Conservation (phyloP, 371 early-diverging fungal genomes). For the Mortierella sp. region DNA sequence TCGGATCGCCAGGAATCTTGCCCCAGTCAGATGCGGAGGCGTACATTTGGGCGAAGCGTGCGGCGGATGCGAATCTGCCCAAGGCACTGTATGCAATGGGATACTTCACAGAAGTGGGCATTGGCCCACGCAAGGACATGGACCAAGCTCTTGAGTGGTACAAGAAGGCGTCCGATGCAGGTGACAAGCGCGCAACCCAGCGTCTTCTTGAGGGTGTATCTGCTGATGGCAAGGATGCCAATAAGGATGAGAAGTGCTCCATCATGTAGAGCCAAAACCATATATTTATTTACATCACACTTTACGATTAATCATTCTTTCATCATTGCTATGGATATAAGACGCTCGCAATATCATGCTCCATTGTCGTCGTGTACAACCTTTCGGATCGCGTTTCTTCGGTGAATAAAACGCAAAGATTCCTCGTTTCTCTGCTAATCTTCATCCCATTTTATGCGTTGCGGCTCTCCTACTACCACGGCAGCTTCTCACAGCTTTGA, state of each 20-base stretch:
- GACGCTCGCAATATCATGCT: too few species aligned
- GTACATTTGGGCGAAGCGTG: constrained; percentile 87
- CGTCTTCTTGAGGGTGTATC: constrained; percentile 58
- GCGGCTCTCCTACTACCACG: too few species aligned
- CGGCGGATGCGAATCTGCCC: constrained; percentile 86
- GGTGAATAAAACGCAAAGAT: too few species aligned
- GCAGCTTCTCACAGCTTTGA: too few species aligned
- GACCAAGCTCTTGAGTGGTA: constrained; percentile 86
- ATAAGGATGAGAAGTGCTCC: constrained; percentile 54
- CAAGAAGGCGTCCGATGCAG: constrained; percentile 82
- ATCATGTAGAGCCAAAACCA: constrained; percentile 35
- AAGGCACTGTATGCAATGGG: constrained; percentile 93
- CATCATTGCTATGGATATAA: too few species aligned
- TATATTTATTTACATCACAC: neutral
- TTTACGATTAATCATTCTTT: too few species aligned
- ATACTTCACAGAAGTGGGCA: constrained; percentile 86
- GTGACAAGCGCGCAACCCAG: constrained; percentile 82
- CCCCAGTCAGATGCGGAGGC: constrained; percentile 90
- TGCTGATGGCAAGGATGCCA: constrained; percentile 42
- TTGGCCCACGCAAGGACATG: constrained; percentile 75
- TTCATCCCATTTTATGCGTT: too few species aligned
- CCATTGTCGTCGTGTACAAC: too few species aligned
- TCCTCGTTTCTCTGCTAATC: too few species aligned
- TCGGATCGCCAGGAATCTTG: constrained; percentile 82
- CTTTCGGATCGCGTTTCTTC: too few species aligned